Evolutionary conservation across 768 basidiomycete genomes (phyloP).

Genomic region (Tulasnella sp.): DNA sequence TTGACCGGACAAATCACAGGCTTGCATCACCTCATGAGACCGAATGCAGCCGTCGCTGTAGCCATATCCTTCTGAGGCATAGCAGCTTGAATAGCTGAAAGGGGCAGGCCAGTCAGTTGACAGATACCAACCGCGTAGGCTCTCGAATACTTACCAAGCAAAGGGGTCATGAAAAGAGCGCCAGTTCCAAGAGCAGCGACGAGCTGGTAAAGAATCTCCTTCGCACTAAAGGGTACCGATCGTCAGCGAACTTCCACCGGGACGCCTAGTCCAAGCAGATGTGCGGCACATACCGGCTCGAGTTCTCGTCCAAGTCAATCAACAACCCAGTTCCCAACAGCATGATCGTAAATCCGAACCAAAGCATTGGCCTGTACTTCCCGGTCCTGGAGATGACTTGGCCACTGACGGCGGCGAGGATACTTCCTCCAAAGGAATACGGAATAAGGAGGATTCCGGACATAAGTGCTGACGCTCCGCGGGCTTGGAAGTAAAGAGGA

Average conservation of each 20-base stretch:
- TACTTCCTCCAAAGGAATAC: slow-evolving; percentile 58
- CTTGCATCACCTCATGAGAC: slow-evolving; percentile 36
- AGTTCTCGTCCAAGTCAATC: slow-evolving; percentile 58
- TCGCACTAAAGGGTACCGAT: slow-evolving; percentile 43
- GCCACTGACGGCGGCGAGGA: slow-evolving; percentile 55
- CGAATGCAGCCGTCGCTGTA: slow-evolving; percentile 32
- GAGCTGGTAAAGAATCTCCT: slow-evolving; percentile 60
- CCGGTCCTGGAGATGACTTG: slow-evolving; percentile 54
- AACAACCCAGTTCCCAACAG: slow-evolving; percentile 68
- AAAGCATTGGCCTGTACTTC: slow-evolving; percentile 45
- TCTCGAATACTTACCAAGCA: slow-evolving; percentile 22
- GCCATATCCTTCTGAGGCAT: slow-evolving; percentile 36
- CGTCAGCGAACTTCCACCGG: not conserved
- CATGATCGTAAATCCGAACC: slow-evolving; percentile 54
- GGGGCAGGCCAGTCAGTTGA: slow-evolving; percentile 13
- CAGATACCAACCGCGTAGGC: not conserved
- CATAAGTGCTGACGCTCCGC: slow-evolving; percentile 65
- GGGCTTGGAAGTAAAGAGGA: slow-evolving; percentile 72
- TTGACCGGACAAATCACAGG: not conserved
- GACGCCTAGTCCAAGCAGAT: not conserved
- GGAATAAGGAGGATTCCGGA: slow-evolving; percentile 66
- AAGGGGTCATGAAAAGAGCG: slow-evolving; percentile 48
- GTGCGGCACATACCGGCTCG: slow-evolving; percentile 42
- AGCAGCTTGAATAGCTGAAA: slow-evolving; percentile 32
- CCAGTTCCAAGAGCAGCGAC: slow-evolving; percentile 65